Evolutionary conservation across 202 grass and related monocot species (phyloP), one percentile per base, ranked within the genome.

Genomic region (Eragrostis tef): DNA sequence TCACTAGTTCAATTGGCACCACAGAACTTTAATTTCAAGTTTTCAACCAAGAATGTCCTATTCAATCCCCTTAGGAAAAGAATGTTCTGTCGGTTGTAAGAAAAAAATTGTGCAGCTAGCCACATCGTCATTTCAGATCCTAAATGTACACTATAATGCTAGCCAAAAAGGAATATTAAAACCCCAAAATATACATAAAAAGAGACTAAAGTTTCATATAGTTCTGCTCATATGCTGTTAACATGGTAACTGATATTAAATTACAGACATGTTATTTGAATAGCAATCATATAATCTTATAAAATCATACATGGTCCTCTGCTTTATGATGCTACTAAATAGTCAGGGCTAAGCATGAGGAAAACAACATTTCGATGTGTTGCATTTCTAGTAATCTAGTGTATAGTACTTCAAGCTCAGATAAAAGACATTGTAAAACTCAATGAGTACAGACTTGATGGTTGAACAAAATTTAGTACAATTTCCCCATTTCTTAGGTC

Each of bases 11-110:
- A 70, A 57, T 58, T 64, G 19, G 52, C 46, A 83, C 53, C 20
- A 74, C 12, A 64, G 51, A 81, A 77, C 31, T 73, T 61, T 70
- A 65, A 56, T 29, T 67, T 8, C 20, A 72, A 82, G 57, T 47
- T 29, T 67, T 8, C 20, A 72, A 82, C 62, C 52, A 21, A 53
- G 9, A 48, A 47, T 70, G 7, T 29, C 70, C 22, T 75, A 61
- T 26, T 14, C 24, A 56, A 56, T 56, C 19, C 53, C 53, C 53
- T 53, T n/a, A n/a, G n/a, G n/a, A n/a, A n/a, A 21, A 53, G 6
- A 48, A 47, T 70, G 7, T 29, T 62, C 22, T 75, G 52, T 26
- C 58, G 31, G 42, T 60, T 67, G 13, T 75, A 80, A n/a, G n/a
- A n/a, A 13, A 54, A 3, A 9, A 42, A 51, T 60, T 15, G 62